A percentile compares a stretch with the other conserved stretches of the same genome.
phyloP scores from a whole-genome alignment of 352 stramenopile genomes.

The Phytophthora fragariaefolia region DNA sequence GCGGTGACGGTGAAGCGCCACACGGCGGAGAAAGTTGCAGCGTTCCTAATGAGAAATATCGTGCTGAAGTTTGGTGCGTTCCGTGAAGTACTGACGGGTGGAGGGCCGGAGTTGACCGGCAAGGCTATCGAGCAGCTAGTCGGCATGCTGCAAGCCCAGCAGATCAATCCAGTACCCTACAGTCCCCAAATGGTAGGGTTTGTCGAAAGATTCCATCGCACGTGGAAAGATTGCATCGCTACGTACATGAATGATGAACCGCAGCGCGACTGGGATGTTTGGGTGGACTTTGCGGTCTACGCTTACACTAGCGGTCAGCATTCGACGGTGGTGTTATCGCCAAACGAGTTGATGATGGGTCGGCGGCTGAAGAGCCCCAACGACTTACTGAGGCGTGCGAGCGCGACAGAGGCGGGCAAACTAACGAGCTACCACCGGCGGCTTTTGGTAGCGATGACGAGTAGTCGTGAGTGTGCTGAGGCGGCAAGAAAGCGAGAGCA shows the following conservation, averaged over 20 bases:
- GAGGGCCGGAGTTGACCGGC: neutral
- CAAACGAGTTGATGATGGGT: constrained; percentile 8
- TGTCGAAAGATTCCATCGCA: no score
- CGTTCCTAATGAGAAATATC: neutral
- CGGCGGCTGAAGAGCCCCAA: neutral
- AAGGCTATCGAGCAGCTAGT: neutral
- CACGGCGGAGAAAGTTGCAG: neutral
- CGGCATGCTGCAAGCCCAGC: neutral
- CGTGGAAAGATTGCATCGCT: neutral
- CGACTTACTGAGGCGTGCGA: neutral
- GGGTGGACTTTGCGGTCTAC: neutral
- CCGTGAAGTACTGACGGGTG: neutral
- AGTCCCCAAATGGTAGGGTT: neutral
- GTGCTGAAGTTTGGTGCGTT: neutral
- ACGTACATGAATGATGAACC: neutral
- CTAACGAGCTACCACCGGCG: neutral
- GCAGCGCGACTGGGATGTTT: neutral
- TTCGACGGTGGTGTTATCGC: neutral
- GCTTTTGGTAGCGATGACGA: neutral
- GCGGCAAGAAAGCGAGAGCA: neutral
- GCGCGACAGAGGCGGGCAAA: neutral
- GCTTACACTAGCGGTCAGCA: neutral
- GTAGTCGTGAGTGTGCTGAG: neutral
- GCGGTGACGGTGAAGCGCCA: neutral
- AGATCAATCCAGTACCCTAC: neutral